A percentile compares a stretch with the other conserved stretches of the same genome.
Conservation (phyloP, 768 basidiomycete genomes). For the Kwoniella sp. region DNA sequence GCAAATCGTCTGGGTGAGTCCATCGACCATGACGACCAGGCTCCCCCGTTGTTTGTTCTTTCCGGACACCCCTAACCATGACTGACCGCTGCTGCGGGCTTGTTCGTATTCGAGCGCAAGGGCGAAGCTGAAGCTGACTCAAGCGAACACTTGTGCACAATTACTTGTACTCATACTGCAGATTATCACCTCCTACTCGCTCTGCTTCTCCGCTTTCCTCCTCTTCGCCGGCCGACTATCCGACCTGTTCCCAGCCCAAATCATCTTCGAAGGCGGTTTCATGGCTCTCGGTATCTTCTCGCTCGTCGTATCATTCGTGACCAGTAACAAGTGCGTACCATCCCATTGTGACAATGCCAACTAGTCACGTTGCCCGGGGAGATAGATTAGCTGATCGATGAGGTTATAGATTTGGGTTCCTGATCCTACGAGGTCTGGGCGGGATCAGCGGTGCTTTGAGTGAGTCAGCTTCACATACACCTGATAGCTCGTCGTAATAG, state of each 20-base stretch:
- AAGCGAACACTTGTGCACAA: too few relatives aligned
- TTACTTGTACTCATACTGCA: too few relatives aligned
- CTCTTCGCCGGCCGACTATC: constrained; percentile 50
- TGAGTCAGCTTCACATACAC: not conserved
- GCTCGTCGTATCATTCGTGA: constrained; percentile 60
- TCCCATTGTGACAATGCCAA: too few relatives aligned
- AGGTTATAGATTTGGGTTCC: constrained; percentile 56
- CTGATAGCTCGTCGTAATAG: too few relatives aligned
- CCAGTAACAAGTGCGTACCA: constrained; percentile 50
- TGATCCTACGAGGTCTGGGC: constrained; percentile 62
- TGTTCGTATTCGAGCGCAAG: too few relatives aligned
- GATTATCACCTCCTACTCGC: constrained; percentile 45
- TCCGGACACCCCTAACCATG: too few relatives aligned
- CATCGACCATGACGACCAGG: not conserved
- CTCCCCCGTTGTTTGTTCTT: too few relatives aligned
- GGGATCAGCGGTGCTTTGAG: constrained; percentile 62
- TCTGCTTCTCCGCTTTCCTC: constrained; percentile 45
- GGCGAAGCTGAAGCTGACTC: too few relatives aligned
- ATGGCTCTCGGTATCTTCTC: constrained; percentile 59
- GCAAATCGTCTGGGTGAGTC: constrained; percentile 39
- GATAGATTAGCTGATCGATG: too few relatives aligned
- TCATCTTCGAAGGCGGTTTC: constrained; percentile 59
- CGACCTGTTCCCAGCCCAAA: constrained; percentile 54
- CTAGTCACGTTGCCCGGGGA: too few relatives aligned
- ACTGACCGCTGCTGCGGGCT: too few relatives aligned